Evolutionary conservation across 345 rosid genomes (phyloP), one percentile per base, ranked within the genome.

Genomic region (Syzygium jambos): DNA sequence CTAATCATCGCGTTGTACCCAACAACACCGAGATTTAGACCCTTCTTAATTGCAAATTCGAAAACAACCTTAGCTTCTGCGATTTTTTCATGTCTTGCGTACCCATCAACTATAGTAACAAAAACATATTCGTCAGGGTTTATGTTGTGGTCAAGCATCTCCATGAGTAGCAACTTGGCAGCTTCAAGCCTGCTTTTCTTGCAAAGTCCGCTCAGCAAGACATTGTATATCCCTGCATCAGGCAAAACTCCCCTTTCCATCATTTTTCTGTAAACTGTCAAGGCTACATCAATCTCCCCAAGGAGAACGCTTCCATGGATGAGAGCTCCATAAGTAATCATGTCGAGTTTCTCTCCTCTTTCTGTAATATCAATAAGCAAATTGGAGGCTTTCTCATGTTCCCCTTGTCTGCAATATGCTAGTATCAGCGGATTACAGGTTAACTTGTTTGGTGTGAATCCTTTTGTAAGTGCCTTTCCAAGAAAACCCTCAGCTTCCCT

Each of bases 1-100:
- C 95, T 97, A 83, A 97, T 95, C 99, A 96, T 92, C 89, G 94
- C 93, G 82, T 97, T 97, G 88, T 92, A 92, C 83, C 92, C 98
- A 78, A 95, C 98, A 16, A 92, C 90, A 89, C 92, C 95, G 84
- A 91, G 95, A 90, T 94, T 91, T 85, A 93, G 88, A 85, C 95
- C 93, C 87, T 95, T 92, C 84, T 87, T 92, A 78, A 93, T 86
- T 34, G 96, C 89, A 77, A 92, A 89, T 89, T 89, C 88, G 80
- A 94, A 95, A 85, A 97, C 87, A 55, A 90, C 90, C 88, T 88
- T 93, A 41, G 98, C 98, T 90, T 92, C 95, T 56, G 91, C 89
- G 84, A 97, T 89, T 63, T 96, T 89, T 30, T 92, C 93, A 87
- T 90, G 93, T 90, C 97, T 94, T 85, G 91, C 88, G 88, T 90